phyloP scores from a whole-genome alignment of 2,329 filamentous ascomycete species.

The Colletotrichum siamense region DNA sequence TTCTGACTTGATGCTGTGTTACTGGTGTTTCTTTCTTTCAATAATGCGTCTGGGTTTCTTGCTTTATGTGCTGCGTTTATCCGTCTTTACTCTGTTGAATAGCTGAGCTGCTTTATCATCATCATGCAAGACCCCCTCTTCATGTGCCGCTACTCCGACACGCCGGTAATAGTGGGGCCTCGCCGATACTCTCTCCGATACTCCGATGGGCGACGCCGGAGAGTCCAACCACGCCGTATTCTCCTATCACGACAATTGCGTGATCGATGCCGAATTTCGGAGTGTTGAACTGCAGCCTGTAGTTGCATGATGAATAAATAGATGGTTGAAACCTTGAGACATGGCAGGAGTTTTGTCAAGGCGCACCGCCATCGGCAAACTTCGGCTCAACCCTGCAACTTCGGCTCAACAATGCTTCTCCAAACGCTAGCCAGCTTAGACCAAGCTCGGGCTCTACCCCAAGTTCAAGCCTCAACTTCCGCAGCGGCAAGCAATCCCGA shows the following conservation, averaged over 20 bases:
- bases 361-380: neutral
- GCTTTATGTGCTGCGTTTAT: too few relatives aligned
- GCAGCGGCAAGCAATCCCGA: too few relatives aligned
- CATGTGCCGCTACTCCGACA: neutral
- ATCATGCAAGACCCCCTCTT: neutral
- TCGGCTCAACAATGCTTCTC: neutral
- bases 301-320: neutral
- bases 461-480: neutral
- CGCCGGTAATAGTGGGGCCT: neutral
- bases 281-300: neutral
- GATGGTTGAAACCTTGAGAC: neutral
- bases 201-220: neutral
- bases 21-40: too few relatives aligned
- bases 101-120: neutral
- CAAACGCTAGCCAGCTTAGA: neutral
- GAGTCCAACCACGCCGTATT: neutral
- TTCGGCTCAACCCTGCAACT: neutral
- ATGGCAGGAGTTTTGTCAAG: neutral
- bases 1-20: neutral
- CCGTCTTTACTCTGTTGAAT: too few relatives aligned
- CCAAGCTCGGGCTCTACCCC: neutral
- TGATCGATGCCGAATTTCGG: neutral
- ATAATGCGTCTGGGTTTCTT: too few relatives aligned
- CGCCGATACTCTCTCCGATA: neutral
- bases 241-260: neutral